Percentiles rank a stretch among this genome's conserved stretches.
phyloP scores from a whole-genome alignment of 78 protist species.

The Dictyostelium intermedium region DNA sequence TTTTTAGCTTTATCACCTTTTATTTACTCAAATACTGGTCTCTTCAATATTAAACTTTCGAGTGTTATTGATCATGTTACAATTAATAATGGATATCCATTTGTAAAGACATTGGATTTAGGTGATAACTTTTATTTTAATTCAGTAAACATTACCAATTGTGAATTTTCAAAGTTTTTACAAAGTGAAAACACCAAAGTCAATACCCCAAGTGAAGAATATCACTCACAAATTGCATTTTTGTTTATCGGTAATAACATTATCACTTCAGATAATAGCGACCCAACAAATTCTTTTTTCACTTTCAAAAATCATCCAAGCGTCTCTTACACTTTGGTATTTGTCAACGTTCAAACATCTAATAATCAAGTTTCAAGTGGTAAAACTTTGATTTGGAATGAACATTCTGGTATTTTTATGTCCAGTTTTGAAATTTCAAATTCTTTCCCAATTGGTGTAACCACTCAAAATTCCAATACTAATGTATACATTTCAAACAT shows the following conservation, averaged over 20 bases:
- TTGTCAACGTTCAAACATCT: background rate
- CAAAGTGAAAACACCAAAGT: background rate
- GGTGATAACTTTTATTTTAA: background rate
- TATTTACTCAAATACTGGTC: background rate
- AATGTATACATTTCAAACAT: background rate
- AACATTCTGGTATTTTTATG: background rate
- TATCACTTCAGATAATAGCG: background rate
- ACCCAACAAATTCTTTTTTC: background rate
- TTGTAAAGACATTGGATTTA: background rate
- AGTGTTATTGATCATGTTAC: rapidly evolving
- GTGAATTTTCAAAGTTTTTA: background rate
- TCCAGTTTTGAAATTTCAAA: background rate
- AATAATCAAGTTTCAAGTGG: background rate
- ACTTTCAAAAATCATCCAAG: background rate
- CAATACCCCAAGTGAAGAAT: background rate
- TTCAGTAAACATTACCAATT: background rate
- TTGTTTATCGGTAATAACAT: background rate
- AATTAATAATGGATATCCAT: background rate
- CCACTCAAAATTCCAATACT: background rate
- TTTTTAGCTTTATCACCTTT: background rate
- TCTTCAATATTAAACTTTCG: background rate
- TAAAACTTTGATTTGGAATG: background rate
- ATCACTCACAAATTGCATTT: background rate
- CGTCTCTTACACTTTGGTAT: background rate
- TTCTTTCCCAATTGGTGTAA: background rate